Evolutionary conservation across 768 basidiomycete genomes (phyloP).

Genomic region (Daedaleopsis nitida): DNA sequence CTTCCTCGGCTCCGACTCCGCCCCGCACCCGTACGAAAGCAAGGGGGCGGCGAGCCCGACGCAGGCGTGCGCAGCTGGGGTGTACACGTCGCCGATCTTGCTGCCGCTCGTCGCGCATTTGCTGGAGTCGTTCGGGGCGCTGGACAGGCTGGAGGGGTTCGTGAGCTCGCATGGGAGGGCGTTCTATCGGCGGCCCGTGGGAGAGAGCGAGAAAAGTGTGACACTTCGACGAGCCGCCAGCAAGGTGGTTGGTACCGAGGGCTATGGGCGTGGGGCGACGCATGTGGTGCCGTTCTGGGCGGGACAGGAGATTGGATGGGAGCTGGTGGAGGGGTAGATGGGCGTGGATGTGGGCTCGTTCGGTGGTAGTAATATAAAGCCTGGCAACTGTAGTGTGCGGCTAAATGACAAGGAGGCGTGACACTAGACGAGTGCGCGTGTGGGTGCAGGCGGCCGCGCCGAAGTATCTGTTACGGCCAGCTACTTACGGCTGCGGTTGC

Average conservation of each 20-base stretch:
- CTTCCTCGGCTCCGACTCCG: conserved; percentile 96
- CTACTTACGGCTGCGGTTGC: background rate
- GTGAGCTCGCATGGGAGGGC: conserved; percentile 74
- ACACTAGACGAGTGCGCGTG: background rate
- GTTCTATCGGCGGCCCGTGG: conserved; percentile 62
- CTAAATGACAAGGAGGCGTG: background rate
- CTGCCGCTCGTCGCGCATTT: conserved; percentile 89
- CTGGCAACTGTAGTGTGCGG: background rate
- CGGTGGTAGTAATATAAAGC: no score
- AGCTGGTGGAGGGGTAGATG: conserved; percentile 26
- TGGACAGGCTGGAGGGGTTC: conserved; percentile 81
- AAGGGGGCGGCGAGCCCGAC: conserved; percentile 73
- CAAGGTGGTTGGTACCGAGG: conserved; percentile 44
- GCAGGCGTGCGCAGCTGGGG: conserved; percentile 87
- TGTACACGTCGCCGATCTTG: conserved; percentile 93
- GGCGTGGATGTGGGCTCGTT: no score
- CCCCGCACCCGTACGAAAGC: conserved; percentile 77
- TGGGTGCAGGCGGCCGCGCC: background rate
- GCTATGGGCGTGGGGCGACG: conserved; percentile 39
- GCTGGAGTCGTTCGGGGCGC: conserved; percentile 82
- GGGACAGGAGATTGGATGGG: conserved; percentile 80
- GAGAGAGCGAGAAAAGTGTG: conserved; percentile 39
- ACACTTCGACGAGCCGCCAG: conserved; percentile 44
- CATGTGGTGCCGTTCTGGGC: conserved; percentile 84
- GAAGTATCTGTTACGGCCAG: background rate